phyloP scores from a whole-genome alignment of 192 early-diverging fungal genomes.

The Gigaspora rosea region DNA sequence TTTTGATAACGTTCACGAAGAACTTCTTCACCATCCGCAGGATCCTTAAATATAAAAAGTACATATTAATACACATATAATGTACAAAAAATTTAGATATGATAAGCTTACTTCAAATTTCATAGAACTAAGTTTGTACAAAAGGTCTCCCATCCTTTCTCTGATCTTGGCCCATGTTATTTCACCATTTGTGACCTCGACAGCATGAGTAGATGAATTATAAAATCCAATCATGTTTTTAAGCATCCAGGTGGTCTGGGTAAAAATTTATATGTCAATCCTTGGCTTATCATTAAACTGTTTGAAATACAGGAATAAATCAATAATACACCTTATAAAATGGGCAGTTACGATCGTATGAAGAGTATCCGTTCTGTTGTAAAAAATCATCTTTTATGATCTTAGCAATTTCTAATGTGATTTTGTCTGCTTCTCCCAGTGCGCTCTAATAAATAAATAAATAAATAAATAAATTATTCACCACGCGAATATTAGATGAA shows the following conservation, averaged over 20 bases:
- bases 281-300: neutral
- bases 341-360: slow-evolving; percentile 98
- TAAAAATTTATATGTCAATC: no score
- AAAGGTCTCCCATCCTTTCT: slow-evolving; percentile 85
- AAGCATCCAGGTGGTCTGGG: slow-evolving; percentile 91
- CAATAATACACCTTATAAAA: slow-evolving; percentile 79
- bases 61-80: neutral
- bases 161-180: slow-evolving; percentile 96
- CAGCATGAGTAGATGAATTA: slow-evolving; percentile 90
- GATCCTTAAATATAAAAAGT: slow-evolving; percentile 61
- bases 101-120: slow-evolving; percentile 83
- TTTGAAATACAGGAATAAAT: neutral
- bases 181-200: slow-evolving; percentile 86
- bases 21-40: slow-evolving; percentile 90
- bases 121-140: slow-evolving; percentile 98
- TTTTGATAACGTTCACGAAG: slow-evolving; percentile 87
- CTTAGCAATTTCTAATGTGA: slow-evolving; percentile 95
- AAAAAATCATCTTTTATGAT: slow-evolving; percentile 99
- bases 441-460: slow-evolving; percentile 19
- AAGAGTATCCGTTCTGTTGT: slow-evolving; percentile 99
- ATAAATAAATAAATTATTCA: no score
- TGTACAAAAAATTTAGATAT: slow-evolving; percentile 17
- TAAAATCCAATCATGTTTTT: slow-evolving; percentile 98
- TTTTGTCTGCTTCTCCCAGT: slow-evolving; percentile 94
- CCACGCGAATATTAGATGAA: no score